Conservation (phyloP, 495 filamentous ascomycete genomes). For the Trichoderma asperelloides region DNA sequence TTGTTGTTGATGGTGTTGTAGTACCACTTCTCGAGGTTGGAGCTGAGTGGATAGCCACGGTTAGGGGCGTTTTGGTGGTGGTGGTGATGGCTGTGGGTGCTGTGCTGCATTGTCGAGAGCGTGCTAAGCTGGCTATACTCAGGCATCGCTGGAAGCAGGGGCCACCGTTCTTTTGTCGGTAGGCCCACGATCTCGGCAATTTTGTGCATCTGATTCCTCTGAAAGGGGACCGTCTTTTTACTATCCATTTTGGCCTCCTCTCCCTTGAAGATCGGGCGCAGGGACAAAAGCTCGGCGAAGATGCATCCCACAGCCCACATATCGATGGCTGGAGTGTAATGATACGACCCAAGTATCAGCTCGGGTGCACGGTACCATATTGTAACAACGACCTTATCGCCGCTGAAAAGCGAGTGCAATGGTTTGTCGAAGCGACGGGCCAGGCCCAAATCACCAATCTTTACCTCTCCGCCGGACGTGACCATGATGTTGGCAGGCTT, state of each 20-base stretch:
- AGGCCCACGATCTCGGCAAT: constrained; percentile 93
- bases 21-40: constrained; percentile 49
- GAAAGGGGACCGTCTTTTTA: constrained; percentile 95
- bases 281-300: constrained; percentile 84
- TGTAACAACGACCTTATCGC: constrained; percentile 97
- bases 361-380: constrained; percentile 99
- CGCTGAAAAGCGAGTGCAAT: constrained; percentile 77
- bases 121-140: constrained; percentile 65
- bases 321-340: constrained; percentile 95
- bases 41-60: constrained; percentile 17
- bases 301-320: constrained; percentile 98
- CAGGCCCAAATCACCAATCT: constrained; percentile 88
- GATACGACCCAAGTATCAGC: constrained; percentile 76
- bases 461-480: constrained; percentile 77
- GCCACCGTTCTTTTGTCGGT: constrained; percentile 85
- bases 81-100: constrained; percentile 31
- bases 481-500: constrained; percentile 99
- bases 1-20: constrained; percentile 43
- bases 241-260: constrained; percentile 98
- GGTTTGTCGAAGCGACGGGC: constrained; percentile 92
- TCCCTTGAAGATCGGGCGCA: constrained; percentile 95
- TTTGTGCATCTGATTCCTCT: constrained; percentile 97
- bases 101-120: constrained; percentile 30
- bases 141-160: constrained; percentile 66
- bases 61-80: constrained; percentile 41